A percentile compares a stretch with the other conserved stretches of the same genome.
Evolutionary conservation across 2,329 filamentous ascomycete species (phyloP).

Genomic region (Ceratocystis smalleyi): DNA sequence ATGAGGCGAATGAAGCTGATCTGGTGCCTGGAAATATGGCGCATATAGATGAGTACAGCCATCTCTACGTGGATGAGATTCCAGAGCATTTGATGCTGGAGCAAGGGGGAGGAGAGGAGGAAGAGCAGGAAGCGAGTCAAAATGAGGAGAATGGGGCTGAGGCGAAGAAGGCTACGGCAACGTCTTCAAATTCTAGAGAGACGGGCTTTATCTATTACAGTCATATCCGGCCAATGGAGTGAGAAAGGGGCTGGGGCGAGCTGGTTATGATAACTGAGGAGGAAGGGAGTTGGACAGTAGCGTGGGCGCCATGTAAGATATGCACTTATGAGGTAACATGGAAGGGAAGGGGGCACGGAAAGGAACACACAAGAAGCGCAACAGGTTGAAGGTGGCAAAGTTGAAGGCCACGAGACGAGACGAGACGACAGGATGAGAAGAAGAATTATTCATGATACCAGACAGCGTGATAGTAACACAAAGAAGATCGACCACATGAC

Average conservation of each 20-base stretch:
- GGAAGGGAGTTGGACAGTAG: neutral
- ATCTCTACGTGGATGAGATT: neutral
- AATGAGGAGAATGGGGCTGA: neutral
- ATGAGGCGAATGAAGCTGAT: neutral
- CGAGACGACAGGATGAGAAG: neutral
- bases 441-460: conserved; percentile 4
- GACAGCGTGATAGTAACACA: conserved; percentile 4
- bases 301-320: neutral
- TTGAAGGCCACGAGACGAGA: too few relatives aligned
- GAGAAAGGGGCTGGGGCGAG: neutral
- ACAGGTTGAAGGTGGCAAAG: too few relatives aligned
- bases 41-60: neutral
- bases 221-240: conserved; percentile 8
- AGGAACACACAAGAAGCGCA: too few relatives aligned
- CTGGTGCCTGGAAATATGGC: neutral
- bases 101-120: neutral
- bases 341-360: neutral
- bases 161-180: neutral
- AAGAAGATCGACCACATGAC: conserved; percentile 5
- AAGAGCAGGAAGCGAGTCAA: neutral
- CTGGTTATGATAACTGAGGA: neutral
- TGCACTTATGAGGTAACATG: neutral
- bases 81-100: neutral
- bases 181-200: neutral
- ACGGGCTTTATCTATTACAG: conserved; percentile 2